These are phyloP conservation scores for Vachellia pachyceras DNA, from an alignment of 306 rosid genomes.

Conservation along the genomic window DNA sequence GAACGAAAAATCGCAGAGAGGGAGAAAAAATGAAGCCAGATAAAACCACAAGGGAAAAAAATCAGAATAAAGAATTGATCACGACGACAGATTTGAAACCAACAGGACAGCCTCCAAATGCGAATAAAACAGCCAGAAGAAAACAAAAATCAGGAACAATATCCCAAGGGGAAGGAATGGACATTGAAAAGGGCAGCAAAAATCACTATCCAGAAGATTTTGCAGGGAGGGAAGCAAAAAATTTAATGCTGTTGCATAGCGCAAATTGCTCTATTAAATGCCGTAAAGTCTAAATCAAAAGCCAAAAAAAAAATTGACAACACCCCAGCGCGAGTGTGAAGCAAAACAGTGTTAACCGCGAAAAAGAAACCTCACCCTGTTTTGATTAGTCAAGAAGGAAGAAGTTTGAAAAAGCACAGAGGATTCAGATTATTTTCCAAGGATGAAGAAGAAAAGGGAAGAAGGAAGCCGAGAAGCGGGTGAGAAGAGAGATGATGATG, in stretches of 20 bases:
- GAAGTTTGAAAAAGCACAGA: conserved; percentile 1
- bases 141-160: conserved; percentile 72
- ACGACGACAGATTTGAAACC: conserved; percentile 47
- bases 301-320: not conserved
- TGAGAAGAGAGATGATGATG: conserved; percentile 60
- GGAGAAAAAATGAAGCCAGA: conserved; percentile 59
- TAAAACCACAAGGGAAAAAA: conserved; percentile 43
- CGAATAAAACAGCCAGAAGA: conserved; percentile 55
- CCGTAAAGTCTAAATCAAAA: conserved; percentile 30
- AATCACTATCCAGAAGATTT: conserved; percentile 57
- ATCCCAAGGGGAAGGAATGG: conserved; percentile 73
- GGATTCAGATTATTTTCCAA: conserved; percentile 40
- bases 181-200: conserved; percentile 77
- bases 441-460: conserved; percentile 9
- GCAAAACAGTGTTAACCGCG: not conserved
- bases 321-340: not conserved
- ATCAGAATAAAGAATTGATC: conserved; percentile 32
- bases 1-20: conserved; percentile 49
- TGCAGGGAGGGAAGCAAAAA: not conserved
- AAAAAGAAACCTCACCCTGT: conserved; percentile 17
- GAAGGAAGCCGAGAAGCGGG: not conserved
- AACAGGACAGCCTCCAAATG: conserved; percentile 23
- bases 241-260: conserved; percentile 22
- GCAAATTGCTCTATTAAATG: conserved; percentile 43
- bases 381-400: too few species aligned